These are phyloP conservation scores for Xylariomycetidae sp. DNA, from an alignment of 2,329 filamentous ascomycete species.

Conservation along the genomic window DNA sequence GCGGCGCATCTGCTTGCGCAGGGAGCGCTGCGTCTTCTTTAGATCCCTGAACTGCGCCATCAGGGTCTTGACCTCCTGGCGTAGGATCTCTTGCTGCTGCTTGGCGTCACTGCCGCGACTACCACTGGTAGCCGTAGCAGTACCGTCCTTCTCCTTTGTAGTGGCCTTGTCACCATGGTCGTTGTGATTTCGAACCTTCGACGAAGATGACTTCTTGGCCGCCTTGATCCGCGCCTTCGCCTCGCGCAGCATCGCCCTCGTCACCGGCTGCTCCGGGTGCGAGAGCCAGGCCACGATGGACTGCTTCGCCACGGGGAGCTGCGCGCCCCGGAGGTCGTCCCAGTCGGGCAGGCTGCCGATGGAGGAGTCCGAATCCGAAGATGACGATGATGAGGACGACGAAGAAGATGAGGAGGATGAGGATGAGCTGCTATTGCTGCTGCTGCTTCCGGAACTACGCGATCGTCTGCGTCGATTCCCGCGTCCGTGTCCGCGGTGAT, in stretches of 20 bases:
- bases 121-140: constrained; percentile 1
- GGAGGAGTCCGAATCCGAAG: constrained; percentile 33
- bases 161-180: no score
- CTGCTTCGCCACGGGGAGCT: constrained; percentile 42
- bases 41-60: constrained; percentile 41
- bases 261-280: constrained; percentile 45
- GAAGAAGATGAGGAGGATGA: constrained; percentile 32
- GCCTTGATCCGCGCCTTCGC: constrained; percentile 40
- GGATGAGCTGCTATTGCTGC: constrained; percentile 13
- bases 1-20: no score
- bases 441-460: constrained; percentile 5
- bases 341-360: constrained; percentile 51
- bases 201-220: constrained; percentile 21
- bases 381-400: constrained; percentile 31
- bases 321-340: constrained; percentile 43
- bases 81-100: constrained; percentile 7
- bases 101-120: constrained; percentile 3
- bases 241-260: constrained; percentile 37
- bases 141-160: no score
- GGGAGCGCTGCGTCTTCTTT: constrained; percentile 30
- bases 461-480: constrained; percentile 2
- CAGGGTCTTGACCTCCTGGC: constrained; percentile 32
- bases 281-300: constrained; percentile 45
- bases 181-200: no score
- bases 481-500: constrained; percentile 6